Conservation (phyloP, 441 rosid species). For the Brassica hybrid region DNA sequence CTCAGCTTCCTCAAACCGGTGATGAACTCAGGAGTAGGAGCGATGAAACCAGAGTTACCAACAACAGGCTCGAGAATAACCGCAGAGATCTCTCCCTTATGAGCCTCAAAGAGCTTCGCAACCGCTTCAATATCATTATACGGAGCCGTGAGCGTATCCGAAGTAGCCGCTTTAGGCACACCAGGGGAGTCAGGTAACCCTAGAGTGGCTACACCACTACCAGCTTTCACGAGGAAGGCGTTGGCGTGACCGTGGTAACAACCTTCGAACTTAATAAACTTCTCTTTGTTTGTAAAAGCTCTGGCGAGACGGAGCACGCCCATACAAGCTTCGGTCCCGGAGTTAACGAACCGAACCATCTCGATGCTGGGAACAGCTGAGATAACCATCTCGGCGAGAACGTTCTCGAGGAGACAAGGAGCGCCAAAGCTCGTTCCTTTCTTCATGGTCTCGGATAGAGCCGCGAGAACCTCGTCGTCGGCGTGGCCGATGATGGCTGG, state of each 20-base stretch:
- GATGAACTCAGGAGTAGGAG: slow-evolving; percentile 76
- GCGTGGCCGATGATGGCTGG: slow-evolving; percentile 99
- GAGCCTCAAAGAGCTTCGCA: slow-evolving; percentile 55
- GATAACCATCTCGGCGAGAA: slow-evolving; percentile 85
- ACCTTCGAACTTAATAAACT: slow-evolving; percentile 89
- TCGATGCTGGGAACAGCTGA: slow-evolving; percentile 91
- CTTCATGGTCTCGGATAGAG: slow-evolving; percentile 89
- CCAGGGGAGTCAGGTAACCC: slow-evolving; percentile 94
- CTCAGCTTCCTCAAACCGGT: slow-evolving; percentile 60
- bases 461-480: slow-evolving; percentile 90
- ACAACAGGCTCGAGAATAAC: slow-evolving; percentile 91
- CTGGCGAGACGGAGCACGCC: slow-evolving; percentile 92
- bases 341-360: slow-evolving; percentile 93
- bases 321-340: slow-evolving; percentile 98
- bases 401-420: slow-evolving; percentile 93
- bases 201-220: slow-evolving; percentile 93
- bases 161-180: slow-evolving; percentile 83
- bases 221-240: slow-evolving; percentile 92
- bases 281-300: slow-evolving; percentile 71
- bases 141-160: slow-evolving; percentile 77
- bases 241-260: slow-evolving; percentile 97
- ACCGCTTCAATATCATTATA: slow-evolving; percentile 71
- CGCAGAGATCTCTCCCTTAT: slow-evolving; percentile 78
- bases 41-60: slow-evolving; percentile 84
- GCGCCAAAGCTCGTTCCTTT: slow-evolving; percentile 99